Base-by-base conservation (phyloP, 805 yeast species). In the Myxozyma monticola region DNA sequence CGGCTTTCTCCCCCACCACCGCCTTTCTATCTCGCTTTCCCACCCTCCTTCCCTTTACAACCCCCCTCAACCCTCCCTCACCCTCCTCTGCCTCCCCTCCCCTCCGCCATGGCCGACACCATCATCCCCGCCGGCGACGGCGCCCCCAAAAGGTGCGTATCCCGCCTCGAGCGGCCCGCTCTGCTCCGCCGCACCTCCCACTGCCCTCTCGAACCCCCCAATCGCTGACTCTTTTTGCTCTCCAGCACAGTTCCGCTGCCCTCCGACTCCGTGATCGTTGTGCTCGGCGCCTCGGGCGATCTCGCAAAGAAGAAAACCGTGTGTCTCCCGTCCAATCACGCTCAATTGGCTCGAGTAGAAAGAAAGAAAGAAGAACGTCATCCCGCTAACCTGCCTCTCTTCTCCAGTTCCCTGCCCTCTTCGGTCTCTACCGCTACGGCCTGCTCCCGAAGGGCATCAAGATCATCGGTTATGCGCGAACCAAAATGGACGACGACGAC, bases 271-370 rank as follows among this genome's bases (percentile, higher is more conserved):
- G 75, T 80, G 37, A 76, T 90, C 62, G 87, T 84, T 24, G 95
- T 90, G 26, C 85, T 89, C 62, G 97, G 97, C 45, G 97, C 97
- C 37, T 86, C 95, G 20, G 97, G 97, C 45, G 96, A 90, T 68
- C 75, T 90, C 59, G 96, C 96, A 48, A 88, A 88, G 74, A 90
- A 90, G 82, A 90, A 90, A 73, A 90, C 96, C 2, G 88, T 87
- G 45, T 37, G 68, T 57, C 31, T 9, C 15, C 22, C 9, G 18
- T 28, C 8, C 25, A 20, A 6, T 5, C 14, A 12, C 21, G n/a
- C n/a, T n/a, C n/a, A 12, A 12, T 22, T 35, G 15, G 4, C 10
- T 15, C n/a, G n/a, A n/a, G n/a, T 6, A 8, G 8, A 45, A 20
- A 17, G 21, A 14, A 21, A 6, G 15, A 12, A 28, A 10, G 31